Evolutionary conservation across 768 basidiomycete species (phyloP).

Genomic region (Podaxis sp.): DNA sequence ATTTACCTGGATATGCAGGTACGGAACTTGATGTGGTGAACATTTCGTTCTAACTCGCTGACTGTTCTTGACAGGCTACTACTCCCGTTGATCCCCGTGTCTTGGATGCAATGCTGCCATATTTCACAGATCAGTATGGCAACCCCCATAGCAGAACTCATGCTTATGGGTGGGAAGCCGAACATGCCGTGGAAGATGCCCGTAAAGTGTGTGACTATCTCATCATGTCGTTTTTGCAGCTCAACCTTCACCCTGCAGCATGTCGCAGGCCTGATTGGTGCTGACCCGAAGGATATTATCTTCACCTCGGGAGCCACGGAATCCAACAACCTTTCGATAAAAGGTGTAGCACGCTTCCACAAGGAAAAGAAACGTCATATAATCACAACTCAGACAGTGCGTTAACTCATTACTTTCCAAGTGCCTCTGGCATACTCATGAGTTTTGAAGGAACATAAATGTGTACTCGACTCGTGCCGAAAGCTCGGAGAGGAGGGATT

Average conservation of each 20-base stretch:
- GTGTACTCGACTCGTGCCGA: constrained; percentile 96
- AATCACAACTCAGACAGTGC: constrained; percentile 90
- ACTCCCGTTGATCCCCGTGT: constrained; percentile 97
- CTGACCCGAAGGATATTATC: constrained; percentile 91
- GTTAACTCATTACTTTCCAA: constrained; percentile 19
- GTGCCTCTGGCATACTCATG: neutral
- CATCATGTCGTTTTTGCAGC: neutral
- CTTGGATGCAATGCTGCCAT: constrained; percentile 95
- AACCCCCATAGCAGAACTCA: constrained; percentile 99
- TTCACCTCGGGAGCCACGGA: constrained; percentile 99
- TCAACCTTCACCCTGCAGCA: constrained; percentile 42
- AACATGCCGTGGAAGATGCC: constrained; percentile 89
- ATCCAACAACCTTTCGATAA: constrained; percentile 96
- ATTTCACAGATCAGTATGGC: constrained; percentile 91
- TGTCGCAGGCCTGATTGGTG: constrained; percentile 89
- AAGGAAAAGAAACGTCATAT: constrained; percentile 91
- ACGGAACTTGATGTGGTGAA: constrained; percentile 16
- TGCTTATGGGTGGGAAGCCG: constrained; percentile 99
- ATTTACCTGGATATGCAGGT: constrained; percentile 99
- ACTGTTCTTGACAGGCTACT: constrained; percentile 63
- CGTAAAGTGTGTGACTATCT: constrained; percentile 52
- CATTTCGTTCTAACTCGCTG: constrained; percentile 9
- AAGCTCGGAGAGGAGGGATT: constrained; percentile 96
- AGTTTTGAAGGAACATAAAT: constrained; percentile 85
- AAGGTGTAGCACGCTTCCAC: constrained; percentile 94